Evolutionary conservation across 2,329 filamentous ascomycete genomes (phyloP).

Genomic region (Penicillium italicum): DNA sequence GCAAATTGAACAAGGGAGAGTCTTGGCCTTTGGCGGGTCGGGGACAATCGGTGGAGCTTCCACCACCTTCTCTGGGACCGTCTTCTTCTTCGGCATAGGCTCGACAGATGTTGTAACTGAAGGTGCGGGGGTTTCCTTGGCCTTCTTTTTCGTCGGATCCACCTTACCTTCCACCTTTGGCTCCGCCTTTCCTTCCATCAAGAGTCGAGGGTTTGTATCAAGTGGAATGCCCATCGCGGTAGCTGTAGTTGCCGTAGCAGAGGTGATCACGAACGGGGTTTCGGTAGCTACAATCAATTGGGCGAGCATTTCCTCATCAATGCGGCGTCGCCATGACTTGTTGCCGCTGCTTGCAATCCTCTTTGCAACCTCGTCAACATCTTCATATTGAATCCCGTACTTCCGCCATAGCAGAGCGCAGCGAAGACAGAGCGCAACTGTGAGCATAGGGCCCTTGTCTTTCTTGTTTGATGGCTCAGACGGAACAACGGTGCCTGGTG

Average conservation of each 20-base stretch:
- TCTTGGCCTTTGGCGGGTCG: slow-evolving; percentile 72
- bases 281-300: slow-evolving; percentile 47
- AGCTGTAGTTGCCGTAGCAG: slow-evolving; percentile 43
- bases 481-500: slow-evolving; percentile 65
- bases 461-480: slow-evolving; percentile 62
- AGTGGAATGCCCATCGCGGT: slow-evolving; percentile 42
- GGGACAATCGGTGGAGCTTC: slow-evolving; percentile 63
- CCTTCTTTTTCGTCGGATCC: slow-evolving; percentile 60
- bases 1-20: slow-evolving; percentile 83
- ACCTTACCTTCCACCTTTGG: slow-evolving; percentile 17
- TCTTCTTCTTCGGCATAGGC: slow-evolving; percentile 60
- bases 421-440: slow-evolving; percentile 80
- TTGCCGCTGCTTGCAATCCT: slow-evolving; percentile 77
- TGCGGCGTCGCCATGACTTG: slow-evolving; percentile 78
- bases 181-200: slow-evolving; percentile 40
- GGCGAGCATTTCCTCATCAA: slow-evolving; percentile 76
- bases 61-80: slow-evolving; percentile 53
- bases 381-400: slow-evolving; percentile 94
- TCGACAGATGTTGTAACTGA: slow-evolving; percentile 45
- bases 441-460: slow-evolving; percentile 70
- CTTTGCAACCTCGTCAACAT: slow-evolving; percentile 84
- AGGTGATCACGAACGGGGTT: slow-evolving; percentile 44
- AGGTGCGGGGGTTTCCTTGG: slow-evolving; percentile 50
- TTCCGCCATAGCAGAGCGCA: slow-evolving; percentile 93
- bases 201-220: slow-evolving; percentile 31